Evolutionary conservation across 2,329 filamentous ascomycete genomes (phyloP).

Genomic region (Pezicula radicicola): DNA sequence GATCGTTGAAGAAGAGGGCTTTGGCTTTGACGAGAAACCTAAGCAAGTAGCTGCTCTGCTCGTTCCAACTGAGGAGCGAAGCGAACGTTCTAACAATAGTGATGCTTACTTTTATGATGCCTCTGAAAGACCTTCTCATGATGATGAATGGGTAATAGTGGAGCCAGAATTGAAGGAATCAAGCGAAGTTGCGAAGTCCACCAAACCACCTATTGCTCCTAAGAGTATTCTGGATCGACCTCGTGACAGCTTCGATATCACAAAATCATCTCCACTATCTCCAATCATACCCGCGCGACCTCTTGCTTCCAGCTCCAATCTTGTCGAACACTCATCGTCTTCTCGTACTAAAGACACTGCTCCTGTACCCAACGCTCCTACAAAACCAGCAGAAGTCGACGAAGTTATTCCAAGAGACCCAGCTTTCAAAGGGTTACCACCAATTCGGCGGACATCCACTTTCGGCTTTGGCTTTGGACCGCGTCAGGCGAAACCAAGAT

Average conservation of each 20-base stretch:
- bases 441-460: constrained; percentile 55
- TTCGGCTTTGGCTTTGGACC: constrained; percentile 42
- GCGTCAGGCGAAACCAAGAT: constrained; percentile 23
- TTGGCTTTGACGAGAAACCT: constrained; percentile 22
- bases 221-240: constrained; percentile 6
- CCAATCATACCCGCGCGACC: constrained; percentile 17
- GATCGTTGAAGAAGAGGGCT: constrained; percentile 35
- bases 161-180: constrained; percentile 3
- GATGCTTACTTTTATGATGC: constrained; percentile 22
- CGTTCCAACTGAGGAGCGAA: constrained; percentile 2
- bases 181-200: background rate
- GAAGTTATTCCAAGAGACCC: constrained; percentile 9
- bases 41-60: constrained; percentile 1
- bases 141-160: constrained; percentile 23
- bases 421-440: constrained; percentile 52
- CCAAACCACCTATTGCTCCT: background rate
- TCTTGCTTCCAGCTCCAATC: constrained; percentile 15
- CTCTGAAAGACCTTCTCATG: constrained; percentile 6
- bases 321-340: background rate
- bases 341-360: background rate
- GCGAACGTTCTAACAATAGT: constrained; percentile 17
- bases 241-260: constrained; percentile 3
- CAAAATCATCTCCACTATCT: background rate
- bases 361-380: background rate
- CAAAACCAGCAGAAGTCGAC: background rate